Evolutionary conservation across 2,329 filamentous ascomycete genomes (phyloP), one percentile per base, ranked within the genome.

Genomic region (Thielaviopsis musarum): DNA sequence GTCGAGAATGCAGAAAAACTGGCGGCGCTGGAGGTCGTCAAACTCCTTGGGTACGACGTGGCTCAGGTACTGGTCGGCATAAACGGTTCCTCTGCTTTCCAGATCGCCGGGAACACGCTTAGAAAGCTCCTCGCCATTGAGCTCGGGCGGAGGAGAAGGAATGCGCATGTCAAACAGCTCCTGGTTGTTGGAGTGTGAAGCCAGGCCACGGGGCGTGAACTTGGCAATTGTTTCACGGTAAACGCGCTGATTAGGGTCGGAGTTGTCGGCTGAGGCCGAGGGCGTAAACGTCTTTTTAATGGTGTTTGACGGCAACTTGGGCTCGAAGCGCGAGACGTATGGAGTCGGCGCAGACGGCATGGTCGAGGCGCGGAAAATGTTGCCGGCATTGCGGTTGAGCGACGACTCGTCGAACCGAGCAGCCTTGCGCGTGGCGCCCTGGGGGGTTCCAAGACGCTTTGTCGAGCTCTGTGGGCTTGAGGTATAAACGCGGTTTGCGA

Each of bases 1-100:
- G 65, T 83, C 80, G 64, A 83, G 77, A 62, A 83, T 77, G 66
- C 79, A 82, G 64, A 82, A 82, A 66, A 82, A 82, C 69, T 82
- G 80, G 60, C 79, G 77, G 54, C 78, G 75, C 68, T 82, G 79
- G 57, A 79, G 72, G 56, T 82, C 80, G 63, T 79, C 77, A 63
- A 82, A 76, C 52, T 79, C 75, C 26, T 75, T 69, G 1, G 80
- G 80, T 64, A 79, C 81, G 34, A 80, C 75, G 61, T 82, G 75
- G 1, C 73, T 72, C 48, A 83, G 70, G 60, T 77, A 82, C 67
- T 83, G 77, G 65, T 82, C 79, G 30, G 80, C 79, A 61, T 82
- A 83, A 61, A 82, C 75, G 53, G 79, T 79, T 4, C 77, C 75
- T 62, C 75, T 73, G 12, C 75, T 71, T 55, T 74, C 74, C 66